Evolutionary conservation across 2,329 filamentous ascomycete species (phyloP), one percentile per base, ranked within the genome.

Genomic region (Talaromyces verruculosus): DNA sequence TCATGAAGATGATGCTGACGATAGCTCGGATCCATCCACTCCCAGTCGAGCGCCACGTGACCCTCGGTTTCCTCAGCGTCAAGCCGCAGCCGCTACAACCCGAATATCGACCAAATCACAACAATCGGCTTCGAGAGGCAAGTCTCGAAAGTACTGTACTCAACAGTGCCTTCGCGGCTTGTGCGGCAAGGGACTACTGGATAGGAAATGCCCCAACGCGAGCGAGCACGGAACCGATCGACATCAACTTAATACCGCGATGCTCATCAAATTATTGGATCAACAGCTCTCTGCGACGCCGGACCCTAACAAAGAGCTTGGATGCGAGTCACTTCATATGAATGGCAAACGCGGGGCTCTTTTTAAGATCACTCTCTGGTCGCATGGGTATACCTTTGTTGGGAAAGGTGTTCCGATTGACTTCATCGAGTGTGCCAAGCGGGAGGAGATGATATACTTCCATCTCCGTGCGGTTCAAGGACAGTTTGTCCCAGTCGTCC

Each of bases 51-150:
- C 10, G 6, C 61, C 15, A 4, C 15, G 15, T 63, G n/a, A 63
- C 47, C 43, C 61, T 63, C 15, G 11, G 8, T 15, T 51, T 61
- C 2, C 59, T 61, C 28, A n/a, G n/a, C 33, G 3, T 55, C 33
- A 63, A 41, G 61, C 61, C n/a, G 19, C 13, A 43, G 45, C 37
- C 4, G 37, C 47, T 5, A 41, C 19, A 63, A 39, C 47, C n/a
- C 15, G 37, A 55, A 41, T 33, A 28, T 63, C 35, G 3, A 63
- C 30, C 7, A 55, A 19, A 75, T 69, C 73, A 72, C 0, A 82
- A 84, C 28, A 90, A 90, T 1, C 89, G 90, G 0, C 92, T 93
- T 72, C 87, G 91, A 71, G 67, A 65, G 53, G 69, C 69, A 59
- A 62, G 28, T 60, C 53, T n/a, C 22, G 39, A 83, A 83, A 69